A percentile compares a stretch with the other conserved stretches of the same genome.
Conservation (phyloP, 164 flowering plant genomes). For the Tetrastigma voinierianum region DNA sequence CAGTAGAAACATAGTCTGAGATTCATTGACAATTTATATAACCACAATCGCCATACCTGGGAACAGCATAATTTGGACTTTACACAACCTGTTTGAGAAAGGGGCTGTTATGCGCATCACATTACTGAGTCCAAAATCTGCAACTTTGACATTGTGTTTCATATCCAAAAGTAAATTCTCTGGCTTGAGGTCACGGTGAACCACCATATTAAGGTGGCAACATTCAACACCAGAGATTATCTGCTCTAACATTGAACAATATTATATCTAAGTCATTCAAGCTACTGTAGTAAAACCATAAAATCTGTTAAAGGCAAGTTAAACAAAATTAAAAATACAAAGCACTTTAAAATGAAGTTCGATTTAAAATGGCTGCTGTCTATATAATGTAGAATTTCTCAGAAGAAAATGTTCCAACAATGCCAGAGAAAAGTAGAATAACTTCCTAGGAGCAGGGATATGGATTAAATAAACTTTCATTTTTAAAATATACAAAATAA, state of each 20-base stretch:
- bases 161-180: constrained; percentile 26
- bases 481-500: too few species aligned
- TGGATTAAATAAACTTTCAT: too few species aligned
- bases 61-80: constrained; percentile 30
- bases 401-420: too few species aligned
- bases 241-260: constrained; percentile 4
- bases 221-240: constrained; percentile 30
- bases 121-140: constrained; percentile 31
- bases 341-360: too few species aligned
- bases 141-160: constrained; percentile 20
- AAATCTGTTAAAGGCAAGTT: too few species aligned
- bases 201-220: constrained; percentile 30
- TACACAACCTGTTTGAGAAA: constrained; percentile 26
- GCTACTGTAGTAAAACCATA: not conserved
- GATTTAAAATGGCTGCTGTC: too few species aligned
- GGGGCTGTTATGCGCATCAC: constrained; percentile 32
- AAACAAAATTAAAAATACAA: too few species aligned
- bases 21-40: not conserved
- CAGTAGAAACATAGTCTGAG: too few species aligned
- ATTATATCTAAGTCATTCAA: not conserved
- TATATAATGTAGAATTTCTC: too few species aligned
- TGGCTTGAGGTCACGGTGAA: constrained; percentile 33
- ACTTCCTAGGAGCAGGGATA: too few species aligned
- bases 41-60: constrained; percentile 13
- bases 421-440: too few species aligned